Percentiles rank a stretch among this genome's conserved stretches.
Conservation (phyloP, 345 rosid species). For the Populus ilicifolia region DNA sequence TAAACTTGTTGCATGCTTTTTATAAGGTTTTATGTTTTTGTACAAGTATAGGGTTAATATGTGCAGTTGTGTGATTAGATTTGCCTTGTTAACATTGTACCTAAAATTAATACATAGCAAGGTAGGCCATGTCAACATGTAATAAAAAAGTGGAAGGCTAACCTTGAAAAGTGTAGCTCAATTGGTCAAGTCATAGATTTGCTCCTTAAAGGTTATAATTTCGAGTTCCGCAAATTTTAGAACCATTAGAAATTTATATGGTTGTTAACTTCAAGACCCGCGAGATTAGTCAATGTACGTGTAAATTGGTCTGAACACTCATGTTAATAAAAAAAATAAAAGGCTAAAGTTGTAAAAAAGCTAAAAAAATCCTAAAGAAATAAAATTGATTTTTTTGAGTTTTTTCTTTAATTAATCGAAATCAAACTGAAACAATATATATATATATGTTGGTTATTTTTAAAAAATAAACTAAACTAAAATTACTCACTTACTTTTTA, state of each 20-base stretch:
- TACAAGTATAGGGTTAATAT: background rate
- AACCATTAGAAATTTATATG: accelerated
- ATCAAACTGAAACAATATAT: too few relatives aligned
- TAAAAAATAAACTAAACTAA: too few relatives aligned
- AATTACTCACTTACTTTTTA: too few relatives aligned
- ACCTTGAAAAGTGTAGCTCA: too few relatives aligned
- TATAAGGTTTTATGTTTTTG: too few relatives aligned
- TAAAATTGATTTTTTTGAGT: accelerated
- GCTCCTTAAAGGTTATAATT: accelerated
- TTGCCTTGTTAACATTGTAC: background rate
- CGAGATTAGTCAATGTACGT: accelerated
- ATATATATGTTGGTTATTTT: too few relatives aligned
- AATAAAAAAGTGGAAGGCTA: background rate
- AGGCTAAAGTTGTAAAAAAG: too few relatives aligned
- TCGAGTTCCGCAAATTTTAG: accelerated
- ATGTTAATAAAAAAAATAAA: too few relatives aligned
- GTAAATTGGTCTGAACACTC: accelerated
- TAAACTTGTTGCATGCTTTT: too few relatives aligned
- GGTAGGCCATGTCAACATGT: background rate
- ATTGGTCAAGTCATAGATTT: too few relatives aligned
- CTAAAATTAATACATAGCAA: background rate
- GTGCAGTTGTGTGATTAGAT: constrained; percentile 35
- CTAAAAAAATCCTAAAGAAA: too few relatives aligned
- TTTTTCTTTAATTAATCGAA: too few relatives aligned
- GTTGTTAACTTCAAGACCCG: accelerated